Evolutionary conservation across 2,329 filamentous ascomycete species (phyloP), one percentile per base, ranked within the genome.

Genomic region (Spiromastix sp.): DNA sequence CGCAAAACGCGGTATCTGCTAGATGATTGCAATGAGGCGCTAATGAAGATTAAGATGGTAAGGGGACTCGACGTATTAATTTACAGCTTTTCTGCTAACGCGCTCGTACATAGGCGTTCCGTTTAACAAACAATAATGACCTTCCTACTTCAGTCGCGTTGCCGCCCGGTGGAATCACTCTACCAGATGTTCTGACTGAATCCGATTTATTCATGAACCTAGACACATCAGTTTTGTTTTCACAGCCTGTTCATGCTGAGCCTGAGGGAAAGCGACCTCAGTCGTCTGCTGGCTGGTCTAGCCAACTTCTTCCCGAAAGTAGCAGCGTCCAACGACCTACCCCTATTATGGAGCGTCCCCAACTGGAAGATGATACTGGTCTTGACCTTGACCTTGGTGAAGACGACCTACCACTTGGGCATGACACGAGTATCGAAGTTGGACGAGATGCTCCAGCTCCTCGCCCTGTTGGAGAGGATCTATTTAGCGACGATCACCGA

Each of bases 1-100:
- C 76, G 91, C 54, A 98, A 98, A 66, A 89, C 91, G 54, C 82
- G 87, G 51, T 98, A 98, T 61, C 68, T 98, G 33, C 70, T 96
- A 31, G 91, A 98, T 54, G 91, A 98, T 57, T 98, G 91, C 64
- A 95, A 93, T 52, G 91, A 98, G 63, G 89, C 89, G 25, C 69
- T 98, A 46, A 80, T 93, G 71, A 96, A 95, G 67, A 95, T 98
- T 52, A 95, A 96, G 58, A 93, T 96, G 86, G 89, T 95, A 24
- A 24, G 7, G 21, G 7, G 21, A 7, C n/a, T n/a, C n/a, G n/a
- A n/a, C n/a, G n/a, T n/a, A n/a, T n/a, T n/a, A n/a, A n/a, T n/a
- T n/a, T n/a, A n/a, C n/a, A n/a, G n/a, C n/a, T n/a, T n/a, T n/a
- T n/a, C n/a, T n/a, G n/a, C n/a, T n/a, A n/a, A 15, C 24, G 18